Conservation (phyloP, 805 yeast genomes). For the Naumovozyma baii region DNA sequence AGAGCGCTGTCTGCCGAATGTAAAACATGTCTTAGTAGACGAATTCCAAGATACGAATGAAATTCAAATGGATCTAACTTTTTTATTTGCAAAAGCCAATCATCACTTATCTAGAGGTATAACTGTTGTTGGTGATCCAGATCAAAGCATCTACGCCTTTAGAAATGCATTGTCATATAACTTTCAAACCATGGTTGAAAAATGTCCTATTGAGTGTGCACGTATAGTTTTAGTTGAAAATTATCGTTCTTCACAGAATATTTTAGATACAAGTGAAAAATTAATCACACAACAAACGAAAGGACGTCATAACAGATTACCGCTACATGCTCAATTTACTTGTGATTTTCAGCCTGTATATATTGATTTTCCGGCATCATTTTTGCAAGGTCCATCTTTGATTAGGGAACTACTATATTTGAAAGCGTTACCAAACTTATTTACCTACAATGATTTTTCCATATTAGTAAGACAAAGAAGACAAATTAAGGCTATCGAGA, state of each 20-base stretch:
- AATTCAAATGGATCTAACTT: constrained; percentile 64
- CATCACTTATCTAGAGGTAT: constrained; percentile 40
- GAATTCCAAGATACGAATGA: constrained; percentile 90
- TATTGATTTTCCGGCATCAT: constrained; percentile 32
- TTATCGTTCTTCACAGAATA: constrained; percentile 68
- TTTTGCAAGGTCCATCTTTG: constrained; percentile 50
- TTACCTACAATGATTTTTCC: constrained; percentile 54
- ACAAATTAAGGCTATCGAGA: constrained; percentile 56
- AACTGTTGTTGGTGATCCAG: constrained; percentile 93
- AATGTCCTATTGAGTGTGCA: constrained; percentile 28
- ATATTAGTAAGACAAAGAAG: constrained; percentile 58
- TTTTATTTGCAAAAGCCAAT: constrained; percentile 38
- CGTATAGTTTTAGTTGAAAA: constrained; percentile 50
- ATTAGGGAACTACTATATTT: constrained; percentile 46
- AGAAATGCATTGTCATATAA: constrained; percentile 68
- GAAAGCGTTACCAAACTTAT: constrained; percentile 36
- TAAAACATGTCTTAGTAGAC: constrained; percentile 75
- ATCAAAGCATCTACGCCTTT: constrained; percentile 87
- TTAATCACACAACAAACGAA: constrained; percentile 51
- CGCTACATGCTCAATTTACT: constrained; percentile 39
- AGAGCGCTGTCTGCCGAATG: constrained; percentile 36
- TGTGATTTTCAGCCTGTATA: constrained; percentile 40
- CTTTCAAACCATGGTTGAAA: constrained; percentile 45
- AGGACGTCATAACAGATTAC: constrained; percentile 32
- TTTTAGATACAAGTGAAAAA: constrained; percentile 53